Conservation (phyloP, 176 grass and related monocot species). For the Secale cereale region DNA sequence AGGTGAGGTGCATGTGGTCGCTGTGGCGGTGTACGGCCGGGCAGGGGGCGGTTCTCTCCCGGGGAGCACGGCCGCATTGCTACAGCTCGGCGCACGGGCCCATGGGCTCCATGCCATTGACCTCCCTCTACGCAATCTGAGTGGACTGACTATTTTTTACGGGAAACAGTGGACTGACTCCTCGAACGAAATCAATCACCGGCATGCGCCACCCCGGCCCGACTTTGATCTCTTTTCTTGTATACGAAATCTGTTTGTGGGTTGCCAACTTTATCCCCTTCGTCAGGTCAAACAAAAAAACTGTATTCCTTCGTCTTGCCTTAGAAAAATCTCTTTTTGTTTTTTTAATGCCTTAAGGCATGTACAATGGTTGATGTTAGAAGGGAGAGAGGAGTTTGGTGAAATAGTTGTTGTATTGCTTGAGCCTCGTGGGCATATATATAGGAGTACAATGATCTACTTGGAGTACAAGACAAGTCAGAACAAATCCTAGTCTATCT, state of each 20-base stretch:
- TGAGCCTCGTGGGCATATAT: too few relatives aligned
- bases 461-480: too few relatives aligned
- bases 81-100: background rate
- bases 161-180: background rate
- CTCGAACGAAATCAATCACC: background rate
- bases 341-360: too few relatives aligned
- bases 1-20: background rate
- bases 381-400: too few relatives aligned
- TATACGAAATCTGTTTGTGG: background rate
- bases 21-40: background rate
- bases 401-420: too few relatives aligned
- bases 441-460: too few relatives aligned
- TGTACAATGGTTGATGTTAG: too few relatives aligned
- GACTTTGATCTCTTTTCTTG: background rate
- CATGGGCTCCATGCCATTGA: background rate
- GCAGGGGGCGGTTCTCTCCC: background rate
- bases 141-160: background rate
- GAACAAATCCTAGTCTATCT: too few relatives aligned
- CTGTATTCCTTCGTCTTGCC: too few relatives aligned
- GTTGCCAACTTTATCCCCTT: too few relatives aligned
- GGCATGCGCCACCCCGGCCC: background rate
- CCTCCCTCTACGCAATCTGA: background rate
- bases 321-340: too few relatives aligned
- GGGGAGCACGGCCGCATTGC: background rate
- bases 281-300: too few relatives aligned